Conservation (phyloP, 2,329 filamentous ascomycete genomes). For the Trichophyton verrucosum region DNA sequence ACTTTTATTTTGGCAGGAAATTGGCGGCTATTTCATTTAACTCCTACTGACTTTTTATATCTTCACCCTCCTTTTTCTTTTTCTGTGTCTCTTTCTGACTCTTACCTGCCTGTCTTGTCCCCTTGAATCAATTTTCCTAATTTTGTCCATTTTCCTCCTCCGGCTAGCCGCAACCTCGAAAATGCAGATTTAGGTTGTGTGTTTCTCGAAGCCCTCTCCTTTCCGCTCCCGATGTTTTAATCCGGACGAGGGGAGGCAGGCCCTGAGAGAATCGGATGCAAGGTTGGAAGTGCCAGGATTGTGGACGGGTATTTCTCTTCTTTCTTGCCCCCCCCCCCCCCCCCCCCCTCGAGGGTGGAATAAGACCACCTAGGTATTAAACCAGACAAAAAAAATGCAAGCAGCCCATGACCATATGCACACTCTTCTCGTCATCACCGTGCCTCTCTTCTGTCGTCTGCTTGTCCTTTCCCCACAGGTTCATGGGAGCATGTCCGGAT, state of each 20-base stretch:
- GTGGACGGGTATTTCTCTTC: neutral
- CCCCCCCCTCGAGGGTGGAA: neutral
- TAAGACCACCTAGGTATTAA: neutral
- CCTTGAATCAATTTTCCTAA: too few relatives aligned
- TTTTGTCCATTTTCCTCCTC: neutral
- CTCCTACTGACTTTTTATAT: neutral
- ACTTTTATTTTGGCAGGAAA: neutral
- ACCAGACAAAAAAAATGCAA: neutral
- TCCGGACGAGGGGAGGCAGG: neutral
- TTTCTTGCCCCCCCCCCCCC: neutral
- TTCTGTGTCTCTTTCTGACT: neutral
- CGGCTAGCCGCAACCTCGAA: neutral
- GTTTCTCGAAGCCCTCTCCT: neutral
- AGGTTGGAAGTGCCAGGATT: neutral
- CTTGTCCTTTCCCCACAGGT: neutral
- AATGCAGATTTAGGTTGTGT: neutral
- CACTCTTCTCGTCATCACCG: neutral
- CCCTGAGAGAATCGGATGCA: neutral
- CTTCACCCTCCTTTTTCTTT: neutral
- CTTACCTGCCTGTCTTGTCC: neutral
- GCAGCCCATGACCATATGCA: neutral
- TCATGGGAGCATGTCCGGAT: neutral
- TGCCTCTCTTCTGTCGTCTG: too few relatives aligned
- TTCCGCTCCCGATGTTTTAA: neutral
- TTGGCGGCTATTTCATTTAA: conserved; percentile 2